phyloP scores from a whole-genome alignment of 2,329 filamentous ascomycete species.

The Macrophomina phaseolina region DNA sequence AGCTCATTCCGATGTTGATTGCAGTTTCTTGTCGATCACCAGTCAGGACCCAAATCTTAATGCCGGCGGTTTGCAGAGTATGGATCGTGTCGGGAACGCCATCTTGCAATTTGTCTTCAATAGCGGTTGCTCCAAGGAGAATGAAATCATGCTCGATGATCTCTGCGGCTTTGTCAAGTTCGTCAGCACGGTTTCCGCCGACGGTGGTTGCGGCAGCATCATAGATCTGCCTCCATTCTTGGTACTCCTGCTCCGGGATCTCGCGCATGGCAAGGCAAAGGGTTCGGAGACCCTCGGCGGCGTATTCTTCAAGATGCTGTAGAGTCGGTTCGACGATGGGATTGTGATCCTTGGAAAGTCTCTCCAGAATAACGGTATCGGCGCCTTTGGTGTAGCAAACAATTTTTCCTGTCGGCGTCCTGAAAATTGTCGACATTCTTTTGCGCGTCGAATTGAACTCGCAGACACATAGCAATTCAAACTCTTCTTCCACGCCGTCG shows the following conservation, averaged over 20 bases:
- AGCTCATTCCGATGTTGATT: constrained; percentile 99
- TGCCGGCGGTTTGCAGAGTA: constrained; percentile 92
- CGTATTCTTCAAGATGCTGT: constrained; percentile 97
- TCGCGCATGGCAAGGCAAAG: constrained; percentile 95
- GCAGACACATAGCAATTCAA: constrained; percentile 92
- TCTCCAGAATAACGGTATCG: constrained; percentile 95
- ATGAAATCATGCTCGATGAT: constrained; percentile 92
- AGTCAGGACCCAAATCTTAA: constrained; percentile 98
- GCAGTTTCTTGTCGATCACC: constrained; percentile 98
- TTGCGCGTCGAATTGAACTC: constrained; percentile 99
- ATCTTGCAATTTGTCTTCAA: constrained; percentile 95
- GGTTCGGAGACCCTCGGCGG: constrained; percentile 91
- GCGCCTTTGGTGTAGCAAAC: constrained; percentile 95
- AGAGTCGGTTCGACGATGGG: constrained; percentile 88
- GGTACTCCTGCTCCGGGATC: constrained; percentile 85
- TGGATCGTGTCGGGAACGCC: constrained; percentile 98
- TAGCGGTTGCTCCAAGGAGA: constrained; percentile 92
- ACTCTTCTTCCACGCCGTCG: constrained; percentile 75
- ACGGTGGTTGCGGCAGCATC: constrained; percentile 90
- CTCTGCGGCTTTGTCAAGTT: constrained; percentile 96
- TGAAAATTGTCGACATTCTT: constrained; percentile 96
- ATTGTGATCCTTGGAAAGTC: constrained; percentile 77
- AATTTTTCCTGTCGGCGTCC: constrained; percentile 94
- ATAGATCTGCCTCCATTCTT: constrained; percentile 84
- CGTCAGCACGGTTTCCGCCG: constrained; percentile 87